phyloP scores from a whole-genome alignment of 2,329 filamentous ascomycete genomes.

The Amesomyces nigricolor region DNA sequence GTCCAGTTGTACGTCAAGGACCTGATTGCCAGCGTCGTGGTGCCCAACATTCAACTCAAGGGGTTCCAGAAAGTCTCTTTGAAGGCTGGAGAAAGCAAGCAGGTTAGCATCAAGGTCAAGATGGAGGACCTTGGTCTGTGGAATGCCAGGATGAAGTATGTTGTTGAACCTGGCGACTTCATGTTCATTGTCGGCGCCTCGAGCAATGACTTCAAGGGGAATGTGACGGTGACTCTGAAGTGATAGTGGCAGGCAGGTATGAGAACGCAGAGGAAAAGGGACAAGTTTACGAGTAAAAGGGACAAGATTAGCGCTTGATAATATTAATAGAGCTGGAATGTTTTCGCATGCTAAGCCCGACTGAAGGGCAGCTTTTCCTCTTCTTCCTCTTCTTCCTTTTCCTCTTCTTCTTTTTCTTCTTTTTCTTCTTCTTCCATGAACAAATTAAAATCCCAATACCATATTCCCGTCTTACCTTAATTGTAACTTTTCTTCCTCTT shows the following conservation, averaged over 20 bases:
- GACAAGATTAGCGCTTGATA: no score
- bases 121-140: slow-evolving; percentile 55
- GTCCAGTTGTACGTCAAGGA: slow-evolving; percentile 65
- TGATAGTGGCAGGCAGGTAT: neutral
- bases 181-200: slow-evolving; percentile 55
- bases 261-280: no score
- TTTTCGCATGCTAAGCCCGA: no score
- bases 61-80: slow-evolving; percentile 63
- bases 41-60: slow-evolving; percentile 59
- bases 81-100: slow-evolving; percentile 53
- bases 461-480: no score
- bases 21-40: slow-evolving; percentile 54
- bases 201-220: slow-evolving; percentile 45
- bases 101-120: slow-evolving; percentile 44
- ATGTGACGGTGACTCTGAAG: slow-evolving; percentile 10
- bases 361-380: no score
- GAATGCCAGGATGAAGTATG: slow-evolving; percentile 61
- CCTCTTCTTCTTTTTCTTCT: no score
- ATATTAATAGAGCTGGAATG: no score
- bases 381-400: no score
- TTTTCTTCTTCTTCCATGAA: no score
- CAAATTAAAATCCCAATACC: no score
- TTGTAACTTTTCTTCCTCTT: no score
- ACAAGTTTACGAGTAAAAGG: no score
- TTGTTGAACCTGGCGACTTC: slow-evolving; percentile 68